Base-by-base conservation (phyloP, 2,329 filamentous ascomycete genomes). In the Colletotrichum sp. region DNA sequence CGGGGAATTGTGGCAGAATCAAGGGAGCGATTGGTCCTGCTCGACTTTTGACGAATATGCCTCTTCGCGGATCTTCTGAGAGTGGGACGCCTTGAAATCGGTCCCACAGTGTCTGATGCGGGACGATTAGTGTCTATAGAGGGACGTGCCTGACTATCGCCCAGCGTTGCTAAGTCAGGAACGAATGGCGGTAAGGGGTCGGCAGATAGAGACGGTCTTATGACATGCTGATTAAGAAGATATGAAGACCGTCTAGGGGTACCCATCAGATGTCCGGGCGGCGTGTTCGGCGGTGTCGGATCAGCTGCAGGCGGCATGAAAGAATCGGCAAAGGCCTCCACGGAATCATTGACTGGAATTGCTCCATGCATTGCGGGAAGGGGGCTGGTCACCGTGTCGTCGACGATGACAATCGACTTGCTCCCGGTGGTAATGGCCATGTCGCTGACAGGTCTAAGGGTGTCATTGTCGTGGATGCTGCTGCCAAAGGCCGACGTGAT, bases 351-450 rank as follows among this genome's bases (percentile, higher is more conserved):
- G 5, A 83, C 84, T 3, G 84, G 82, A 9, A 90, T 80, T 39
- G 86, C 86, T 10, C 88, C 90, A 10, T 89, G 87, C 89, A 92
- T 90, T 12, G 86, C 78, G 1, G 88, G 84, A n/a, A 89, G 83
- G 10, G 91, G 85, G 7, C 86, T 85, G 0, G 88, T 85, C 18
- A 89, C 79, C 1, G 93, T 93, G 36, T 92, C 92, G 74, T 98
- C 95, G 43, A 98, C 92, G 81, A 98, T 98, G 71, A 98, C 90
- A 78, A 98, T 98, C 0, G 95, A 98, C 81, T 96, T 94, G 87
- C 95, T 98, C n/a, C 95, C 95, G 13, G 89, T 89, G 0, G 95
- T 97, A 60, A 96, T 91, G 7, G 84, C 90, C 79, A 87, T 87
- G 75, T 92, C 90, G 77, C 90, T 92, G 14, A 83, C 79, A 2